Evolutionary conservation across 2,329 filamentous ascomycete genomes (phyloP), one percentile per base, ranked within the genome.

Genomic region (Ophiostoma himal-ulmi): DNA sequence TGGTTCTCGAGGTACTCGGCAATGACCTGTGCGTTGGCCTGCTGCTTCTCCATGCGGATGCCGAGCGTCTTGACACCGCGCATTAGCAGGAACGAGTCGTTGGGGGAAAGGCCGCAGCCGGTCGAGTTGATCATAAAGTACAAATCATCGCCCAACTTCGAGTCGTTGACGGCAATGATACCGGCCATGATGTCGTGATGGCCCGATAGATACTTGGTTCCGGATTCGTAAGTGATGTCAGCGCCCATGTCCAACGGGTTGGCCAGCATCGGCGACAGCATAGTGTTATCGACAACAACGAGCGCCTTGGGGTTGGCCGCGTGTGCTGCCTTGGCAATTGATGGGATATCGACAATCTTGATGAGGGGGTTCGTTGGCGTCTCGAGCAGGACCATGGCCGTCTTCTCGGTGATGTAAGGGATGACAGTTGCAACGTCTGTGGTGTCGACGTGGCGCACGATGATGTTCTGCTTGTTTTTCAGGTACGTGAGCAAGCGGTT

Each of bases 111-210:
- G 11, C 95, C 95, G 78, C 95, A 98, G 62, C 95, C 95, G 0
- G 94, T 97, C 0, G 93, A 89, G 79, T 99, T 99, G 84, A 99
- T 97, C 71, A 93, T 94, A 81, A 97, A 98, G 83, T 91, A 99
- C 75, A 99, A 88, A 77, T 91, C 92, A 76, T 99, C 93, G 66
- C 91, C 94, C 37, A 99, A 83, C 3, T 87, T 82, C 5, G 88
- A 80, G 77, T 96, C 90, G 78, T 98, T 98, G 79, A 94, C 88
- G 30, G 94, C 95, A 74, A 99, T 91, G 39, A 99, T 93, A 73
- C 96, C 95, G 11, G 95, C 95, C 95, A 99, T 99, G 78, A 99
- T 91, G 78, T 99, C 96, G 83, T 99, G 95, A 79, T 99, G 95
- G 41, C 95, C 95, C 1, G 94, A 98, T 6, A 99, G 85, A 77